Evolutionary conservation across 2,329 filamentous ascomycete genomes (phyloP).

Genomic region (Cryphonectria naterciae): DNA sequence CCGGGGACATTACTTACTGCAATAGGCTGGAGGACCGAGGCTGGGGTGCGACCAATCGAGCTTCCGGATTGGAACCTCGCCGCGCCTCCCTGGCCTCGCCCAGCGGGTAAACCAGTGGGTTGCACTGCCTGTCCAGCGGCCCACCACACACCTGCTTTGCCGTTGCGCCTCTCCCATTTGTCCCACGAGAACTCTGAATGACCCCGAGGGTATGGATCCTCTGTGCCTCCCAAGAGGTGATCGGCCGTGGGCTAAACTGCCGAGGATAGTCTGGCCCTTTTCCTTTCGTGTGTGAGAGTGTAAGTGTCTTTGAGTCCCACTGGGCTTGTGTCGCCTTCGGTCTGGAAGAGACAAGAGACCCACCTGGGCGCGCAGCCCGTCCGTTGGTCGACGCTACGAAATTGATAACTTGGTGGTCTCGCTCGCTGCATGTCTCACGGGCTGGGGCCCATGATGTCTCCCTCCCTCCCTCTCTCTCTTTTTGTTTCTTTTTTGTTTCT

Average conservation of each 20-base stretch:
- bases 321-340: neutral
- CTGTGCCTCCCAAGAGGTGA: neutral
- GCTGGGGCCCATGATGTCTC: slow-evolving; percentile 13
- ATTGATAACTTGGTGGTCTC: slow-evolving; percentile 3
- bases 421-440: slow-evolving; percentile 20
- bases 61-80: slow-evolving; percentile 19
- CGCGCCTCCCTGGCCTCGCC: slow-evolving; percentile 23
- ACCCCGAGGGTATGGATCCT: neutral
- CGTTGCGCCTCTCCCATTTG: slow-evolving; percentile 25
- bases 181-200: slow-evolving; percentile 2
- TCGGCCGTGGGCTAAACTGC: neutral
- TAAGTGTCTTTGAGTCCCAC: neutral
- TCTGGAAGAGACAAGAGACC: neutral
- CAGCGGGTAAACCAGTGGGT: slow-evolving; percentile 22
- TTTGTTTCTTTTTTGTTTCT: neutral
- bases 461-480: slow-evolving; percentile 5
- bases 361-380: neutral
- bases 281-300: neutral
- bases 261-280: neutral
- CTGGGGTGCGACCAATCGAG: slow-evolving; percentile 24
- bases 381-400: slow-evolving; percentile 5
- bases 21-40: slow-evolving; percentile 26
- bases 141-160: slow-evolving; percentile 3
- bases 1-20: slow-evolving; percentile 12
- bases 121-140: slow-evolving; percentile 9